Conservation (phyloP, 441 rosid genomes). For the Capsella rubella region DNA sequence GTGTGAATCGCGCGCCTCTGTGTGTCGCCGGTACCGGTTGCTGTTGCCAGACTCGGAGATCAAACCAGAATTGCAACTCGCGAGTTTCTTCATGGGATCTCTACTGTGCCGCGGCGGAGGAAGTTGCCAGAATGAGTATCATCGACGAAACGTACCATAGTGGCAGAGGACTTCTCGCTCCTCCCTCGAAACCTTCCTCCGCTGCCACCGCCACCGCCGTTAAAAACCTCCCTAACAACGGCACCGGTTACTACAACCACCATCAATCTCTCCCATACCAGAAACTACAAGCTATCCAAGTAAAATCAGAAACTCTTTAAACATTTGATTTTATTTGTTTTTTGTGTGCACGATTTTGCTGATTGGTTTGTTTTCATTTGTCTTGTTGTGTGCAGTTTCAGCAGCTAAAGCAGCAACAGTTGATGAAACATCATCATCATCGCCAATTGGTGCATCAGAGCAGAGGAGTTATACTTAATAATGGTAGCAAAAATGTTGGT, state of each 20-base stretch:
- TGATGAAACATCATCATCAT: conserved; percentile 54
- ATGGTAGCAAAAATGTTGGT: conserved; percentile 32
- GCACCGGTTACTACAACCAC: conserved; percentile 34
- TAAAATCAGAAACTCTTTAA: conserved; percentile 27
- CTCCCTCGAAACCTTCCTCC: conserved; percentile 46
- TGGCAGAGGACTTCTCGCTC: conserved; percentile 44
- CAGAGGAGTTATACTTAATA: conserved; percentile 37
- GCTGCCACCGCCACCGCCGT: conserved; percentile 9
- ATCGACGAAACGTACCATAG: conserved; percentile 42
- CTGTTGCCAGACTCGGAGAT: conserved; percentile 45
- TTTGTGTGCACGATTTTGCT: not conserved
- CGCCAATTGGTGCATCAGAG: conserved; percentile 42
- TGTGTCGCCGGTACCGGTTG: conserved; percentile 52
- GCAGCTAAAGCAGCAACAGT: conserved; percentile 62
- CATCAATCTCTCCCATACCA: conserved; percentile 56
- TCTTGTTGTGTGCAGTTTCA: conserved; percentile 49
- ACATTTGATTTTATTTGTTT: not conserved
- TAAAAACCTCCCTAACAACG: conserved; percentile 35
- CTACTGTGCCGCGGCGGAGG: conserved; percentile 64
- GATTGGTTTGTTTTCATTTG: not conserved
- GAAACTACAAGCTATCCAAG: conserved; percentile 65
- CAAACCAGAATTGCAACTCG: conserved; percentile 44
- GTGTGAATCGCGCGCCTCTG: conserved; percentile 53
- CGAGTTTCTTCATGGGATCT: conserved; percentile 60
- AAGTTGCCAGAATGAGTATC: conserved; percentile 56